These are phyloP conservation scores for Aspergillus sergii DNA, from an alignment of 2,329 filamentous ascomycete genomes.

Conservation along the genomic window DNA sequence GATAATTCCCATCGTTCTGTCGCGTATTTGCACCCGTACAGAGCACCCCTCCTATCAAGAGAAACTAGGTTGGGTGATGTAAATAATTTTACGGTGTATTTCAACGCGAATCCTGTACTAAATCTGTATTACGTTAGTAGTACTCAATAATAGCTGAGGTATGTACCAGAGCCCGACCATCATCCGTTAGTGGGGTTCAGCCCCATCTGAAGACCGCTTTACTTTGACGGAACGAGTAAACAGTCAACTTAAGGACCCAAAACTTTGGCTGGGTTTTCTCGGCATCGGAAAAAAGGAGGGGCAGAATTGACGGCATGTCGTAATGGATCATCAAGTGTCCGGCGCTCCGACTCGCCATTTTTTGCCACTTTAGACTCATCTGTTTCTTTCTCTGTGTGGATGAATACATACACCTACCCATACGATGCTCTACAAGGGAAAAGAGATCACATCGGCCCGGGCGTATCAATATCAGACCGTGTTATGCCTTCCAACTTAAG, in stretches of 20 bases:
- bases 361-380: slow-evolving; percentile 3
- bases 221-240: background rate
- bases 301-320: slow-evolving; percentile 2
- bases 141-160: background rate
- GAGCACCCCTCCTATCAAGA: background rate
- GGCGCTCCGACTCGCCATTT: background rate
- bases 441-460: background rate
- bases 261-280: slow-evolving; percentile 10
- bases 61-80: background rate
- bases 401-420: background rate
- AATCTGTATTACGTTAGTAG: background rate
- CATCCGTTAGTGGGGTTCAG: slow-evolving; percentile 2
- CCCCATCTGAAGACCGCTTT: background rate
- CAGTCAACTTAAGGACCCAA: slow-evolving; percentile 4
- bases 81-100: background rate
- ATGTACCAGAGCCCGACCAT: background rate
- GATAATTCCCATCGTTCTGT: background rate
- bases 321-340: slow-evolving; percentile 11
- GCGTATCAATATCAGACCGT: background rate
- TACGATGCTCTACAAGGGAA: background rate
- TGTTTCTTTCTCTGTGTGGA: background rate
- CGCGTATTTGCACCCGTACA: background rate
- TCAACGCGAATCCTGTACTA: background rate
- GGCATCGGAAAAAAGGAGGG: slow-evolving; percentile 14
- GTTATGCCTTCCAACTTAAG: background rate